These are phyloP conservation scores for Eucalyptus tenuipes DNA, from an alignment of 345 rosid species.

Conservation along the genomic window DNA sequence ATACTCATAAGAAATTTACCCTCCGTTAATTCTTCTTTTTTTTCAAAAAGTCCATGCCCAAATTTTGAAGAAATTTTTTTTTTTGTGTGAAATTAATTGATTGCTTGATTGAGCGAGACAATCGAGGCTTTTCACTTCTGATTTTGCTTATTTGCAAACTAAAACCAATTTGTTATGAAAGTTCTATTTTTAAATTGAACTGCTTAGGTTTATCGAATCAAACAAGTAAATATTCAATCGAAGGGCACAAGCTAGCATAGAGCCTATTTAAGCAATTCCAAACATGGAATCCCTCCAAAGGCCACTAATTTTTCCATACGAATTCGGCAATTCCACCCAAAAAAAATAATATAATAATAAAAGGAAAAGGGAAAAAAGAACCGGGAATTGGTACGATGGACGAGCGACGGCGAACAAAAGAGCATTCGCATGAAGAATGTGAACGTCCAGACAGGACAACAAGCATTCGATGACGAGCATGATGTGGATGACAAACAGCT, in stretches of 20 bases:
- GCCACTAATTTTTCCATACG: background rate
- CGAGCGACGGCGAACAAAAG: background rate
- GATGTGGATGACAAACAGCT: background rate
- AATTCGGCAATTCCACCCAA: background rate
- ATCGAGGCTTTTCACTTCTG: fast-evolving
- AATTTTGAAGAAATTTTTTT: background rate
- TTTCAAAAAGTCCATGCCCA: too few relatives aligned
- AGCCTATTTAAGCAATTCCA: background rate
- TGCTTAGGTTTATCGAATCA: fast-evolving
- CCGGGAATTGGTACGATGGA: background rate
- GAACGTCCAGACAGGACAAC: background rate
- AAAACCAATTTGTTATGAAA: background rate
- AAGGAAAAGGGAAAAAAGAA: fast-evolving
- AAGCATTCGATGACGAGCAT: background rate
- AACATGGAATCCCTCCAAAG: background rate
- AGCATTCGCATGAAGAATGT: background rate
- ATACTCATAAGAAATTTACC: too few relatives aligned
- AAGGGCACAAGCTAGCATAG: fast-evolving
- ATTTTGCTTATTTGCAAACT: background rate
- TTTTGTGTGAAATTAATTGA: background rate
- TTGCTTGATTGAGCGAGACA: background rate
- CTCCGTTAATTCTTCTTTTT: too few relatives aligned
- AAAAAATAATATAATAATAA: fast-evolving
- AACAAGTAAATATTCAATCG: background rate
- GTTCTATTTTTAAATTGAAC: background rate